A percentile compares a stretch with the other conserved stretches of the same genome.
Evolutionary conservation across 768 basidiomycete species (phyloP).

Genomic region (Nidularia pulvinata): DNA sequence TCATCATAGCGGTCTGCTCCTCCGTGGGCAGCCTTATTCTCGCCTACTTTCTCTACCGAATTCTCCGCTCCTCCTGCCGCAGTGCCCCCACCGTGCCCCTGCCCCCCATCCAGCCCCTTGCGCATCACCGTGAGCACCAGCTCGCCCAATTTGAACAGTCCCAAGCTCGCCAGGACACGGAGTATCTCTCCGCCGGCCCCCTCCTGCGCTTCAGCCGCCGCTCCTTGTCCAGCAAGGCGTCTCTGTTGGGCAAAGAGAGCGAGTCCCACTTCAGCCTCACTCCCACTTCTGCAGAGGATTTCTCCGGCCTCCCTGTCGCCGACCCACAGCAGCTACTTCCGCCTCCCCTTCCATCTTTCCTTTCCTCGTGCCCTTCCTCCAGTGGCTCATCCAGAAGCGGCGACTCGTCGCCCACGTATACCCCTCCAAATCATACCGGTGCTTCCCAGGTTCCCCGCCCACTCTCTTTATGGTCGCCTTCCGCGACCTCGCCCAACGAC

Average conservation of each 20-base stretch:
- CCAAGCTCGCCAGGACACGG: constrained; percentile 10
- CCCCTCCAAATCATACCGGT: too few species aligned
- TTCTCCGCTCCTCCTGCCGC: constrained; percentile 29
- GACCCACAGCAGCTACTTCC: not conserved
- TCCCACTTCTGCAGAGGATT: not conserved
- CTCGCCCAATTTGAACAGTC: constrained; percentile 34
- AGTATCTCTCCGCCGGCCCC: constrained; percentile 16
- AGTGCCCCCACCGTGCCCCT: constrained; percentile 40
- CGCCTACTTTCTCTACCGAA: constrained; percentile 31
- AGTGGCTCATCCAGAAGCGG: constrained; percentile 9
- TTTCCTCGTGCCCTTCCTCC: constrained; percentile 21
- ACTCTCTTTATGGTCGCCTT: too few species aligned
- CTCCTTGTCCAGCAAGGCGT: not conserved
- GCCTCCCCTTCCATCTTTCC: constrained; percentile 10
- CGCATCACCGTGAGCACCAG: constrained; percentile 56
- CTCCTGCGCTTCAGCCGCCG: constrained; percentile 9
- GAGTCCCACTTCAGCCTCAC: not conserved
- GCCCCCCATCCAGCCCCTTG: constrained; percentile 66
- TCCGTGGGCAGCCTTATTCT: constrained; percentile 36
- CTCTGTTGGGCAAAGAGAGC: not conserved
- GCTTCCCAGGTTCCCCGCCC: too few species aligned
- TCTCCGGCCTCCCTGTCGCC: not conserved
- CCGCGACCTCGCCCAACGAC: constrained; percentile 9
- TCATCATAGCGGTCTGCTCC: constrained; percentile 48
- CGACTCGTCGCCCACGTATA: constrained; percentile 7